Evolutionary conservation across 768 basidiomycete genomes (phyloP), one percentile per base, ranked within the genome.

Genomic region (Sporobolomyces phaffii): DNA sequence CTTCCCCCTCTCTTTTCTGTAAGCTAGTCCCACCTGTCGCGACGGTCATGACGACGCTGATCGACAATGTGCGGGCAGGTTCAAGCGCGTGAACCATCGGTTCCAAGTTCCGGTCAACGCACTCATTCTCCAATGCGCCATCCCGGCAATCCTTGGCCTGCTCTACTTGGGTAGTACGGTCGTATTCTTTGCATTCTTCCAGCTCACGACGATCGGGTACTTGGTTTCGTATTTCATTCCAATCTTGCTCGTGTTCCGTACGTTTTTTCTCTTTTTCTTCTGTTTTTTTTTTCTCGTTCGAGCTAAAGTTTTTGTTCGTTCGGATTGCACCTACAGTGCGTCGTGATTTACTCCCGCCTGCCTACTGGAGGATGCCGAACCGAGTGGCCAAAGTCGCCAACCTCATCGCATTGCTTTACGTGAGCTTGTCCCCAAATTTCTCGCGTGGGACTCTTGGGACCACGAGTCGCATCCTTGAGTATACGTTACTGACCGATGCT

Each of bases 171-270:
- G 65, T 0, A 43, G 44, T 2, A 29, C 26, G 10, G 26, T 43
- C 14, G 52, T 65, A 26, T 62, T 71, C 56, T 58, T 53, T 56
- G 56, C 69, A 7, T 60, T 64, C 49, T 60, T 71, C 43, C 60
- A 61, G 24, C 36, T 65, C 17, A 58, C 64, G 3, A 58, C 57
- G 43, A 50, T 62, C 6, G 57, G 45, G 10, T 64, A 62, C 41
- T 28, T 65, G 24, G 20, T 51, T 5, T 61, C 59, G 15, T 66
- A 66, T 47, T 49, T 57, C 43, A 59, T 70, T 26, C 69, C 69
- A 1, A 56, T 70, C 56, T 38, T 60, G 1, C 64, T 70, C 26
- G 38, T 70, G 3, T 49, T 70, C 64, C 52, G n/a, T n/a, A n/a
- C n/a, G n/a, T n/a, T n/a, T n/a, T n/a, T n/a, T n/a, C n/a, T n/a